A percentile compares a stretch with the other conserved stretches of the same genome.
These are phyloP conservation scores for Chaetomium strumarium DNA, from an alignment of 2,329 filamentous ascomycete species.

Conservation along the genomic window DNA sequence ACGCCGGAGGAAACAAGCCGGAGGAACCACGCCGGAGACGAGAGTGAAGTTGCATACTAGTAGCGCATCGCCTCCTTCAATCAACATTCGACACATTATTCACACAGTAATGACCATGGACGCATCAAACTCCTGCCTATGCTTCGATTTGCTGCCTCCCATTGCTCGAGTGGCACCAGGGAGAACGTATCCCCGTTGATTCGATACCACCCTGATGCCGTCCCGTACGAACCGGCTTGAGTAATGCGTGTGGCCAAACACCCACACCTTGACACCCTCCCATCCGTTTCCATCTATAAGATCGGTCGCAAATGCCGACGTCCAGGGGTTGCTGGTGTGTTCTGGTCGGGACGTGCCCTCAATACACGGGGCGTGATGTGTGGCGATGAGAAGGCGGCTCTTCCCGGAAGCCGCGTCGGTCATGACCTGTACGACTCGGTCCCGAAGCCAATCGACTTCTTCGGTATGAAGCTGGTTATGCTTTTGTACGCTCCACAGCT, in stretches of 20 bases:
- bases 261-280: conserved; percentile 33
- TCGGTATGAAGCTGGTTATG: conserved; percentile 44
- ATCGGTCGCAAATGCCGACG: conserved; percentile 49
- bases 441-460: conserved; percentile 47
- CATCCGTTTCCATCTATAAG: conserved; percentile 28
- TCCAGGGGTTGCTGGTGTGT: conserved; percentile 41
- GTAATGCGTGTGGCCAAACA: conserved; percentile 47
- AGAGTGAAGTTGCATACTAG: too few species aligned
- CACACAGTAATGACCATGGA: background rate
- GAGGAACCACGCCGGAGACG: too few species aligned
- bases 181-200: conserved; percentile 29
- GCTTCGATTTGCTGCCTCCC: background rate
- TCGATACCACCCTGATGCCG: conserved; percentile 37
- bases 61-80: too few species aligned
- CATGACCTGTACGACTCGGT: conserved; percentile 29
- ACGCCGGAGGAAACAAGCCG: too few species aligned
- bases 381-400: conserved; percentile 45
- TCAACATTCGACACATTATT: too few species aligned
- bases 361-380: conserved; percentile 49
- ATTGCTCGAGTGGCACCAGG: background rate
- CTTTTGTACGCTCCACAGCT: conserved; percentile 42
- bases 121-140: background rate
- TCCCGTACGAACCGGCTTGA: conserved; percentile 32
- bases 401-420: background rate
- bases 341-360: conserved; percentile 42